phyloP scores from a whole-genome alignment of 768 basidiomycete species.

The Jaapia argillacea region DNA sequence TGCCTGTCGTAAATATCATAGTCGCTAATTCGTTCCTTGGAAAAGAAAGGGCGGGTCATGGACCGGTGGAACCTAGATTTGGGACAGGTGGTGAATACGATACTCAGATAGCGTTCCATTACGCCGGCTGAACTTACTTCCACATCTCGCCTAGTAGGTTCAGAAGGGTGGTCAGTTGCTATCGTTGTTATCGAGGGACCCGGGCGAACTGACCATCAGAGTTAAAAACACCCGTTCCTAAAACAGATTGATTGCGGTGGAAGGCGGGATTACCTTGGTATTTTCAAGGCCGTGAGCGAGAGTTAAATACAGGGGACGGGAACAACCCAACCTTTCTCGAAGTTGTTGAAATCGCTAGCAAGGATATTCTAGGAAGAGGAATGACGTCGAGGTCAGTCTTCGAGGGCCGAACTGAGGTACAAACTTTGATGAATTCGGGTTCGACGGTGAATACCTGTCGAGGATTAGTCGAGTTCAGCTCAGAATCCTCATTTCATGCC shows the following conservation, averaged over 20 bases:
- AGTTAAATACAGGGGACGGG: conserved; percentile 13
- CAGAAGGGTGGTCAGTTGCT: too few relatives aligned
- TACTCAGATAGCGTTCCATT: too few relatives aligned
- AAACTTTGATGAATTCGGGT: conserved; percentile 29
- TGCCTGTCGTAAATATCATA: conserved; percentile 30
- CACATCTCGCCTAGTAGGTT: conserved; percentile 17
- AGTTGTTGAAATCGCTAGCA: conserved; percentile 32
- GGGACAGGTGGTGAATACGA: neutral
- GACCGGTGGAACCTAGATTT: conserved; percentile 19
- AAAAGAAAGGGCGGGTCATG: conserved; percentile 31
- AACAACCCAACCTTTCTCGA: conserved; percentile 32
- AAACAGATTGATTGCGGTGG: conserved; percentile 20
- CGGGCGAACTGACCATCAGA: conserved; percentile 29
- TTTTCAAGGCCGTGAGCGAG: too few relatives aligned
- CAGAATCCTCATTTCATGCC: neutral
- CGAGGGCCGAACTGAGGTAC: neutral
- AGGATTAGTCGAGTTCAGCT: neutral
- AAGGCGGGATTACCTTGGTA: too few relatives aligned
- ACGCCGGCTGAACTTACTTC: conserved; percentile 17
- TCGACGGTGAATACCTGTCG: conserved; percentile 24
- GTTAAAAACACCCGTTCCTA: conserved; percentile 49
- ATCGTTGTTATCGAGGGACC: too few relatives aligned
- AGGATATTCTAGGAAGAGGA: conserved; percentile 18
- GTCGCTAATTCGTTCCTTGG: conserved; percentile 25
- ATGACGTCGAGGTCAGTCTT: neutral